These are phyloP conservation scores for Beauveria sp. DNA, from an alignment of 2,329 filamentous ascomycete species.

Conservation along the genomic window DNA sequence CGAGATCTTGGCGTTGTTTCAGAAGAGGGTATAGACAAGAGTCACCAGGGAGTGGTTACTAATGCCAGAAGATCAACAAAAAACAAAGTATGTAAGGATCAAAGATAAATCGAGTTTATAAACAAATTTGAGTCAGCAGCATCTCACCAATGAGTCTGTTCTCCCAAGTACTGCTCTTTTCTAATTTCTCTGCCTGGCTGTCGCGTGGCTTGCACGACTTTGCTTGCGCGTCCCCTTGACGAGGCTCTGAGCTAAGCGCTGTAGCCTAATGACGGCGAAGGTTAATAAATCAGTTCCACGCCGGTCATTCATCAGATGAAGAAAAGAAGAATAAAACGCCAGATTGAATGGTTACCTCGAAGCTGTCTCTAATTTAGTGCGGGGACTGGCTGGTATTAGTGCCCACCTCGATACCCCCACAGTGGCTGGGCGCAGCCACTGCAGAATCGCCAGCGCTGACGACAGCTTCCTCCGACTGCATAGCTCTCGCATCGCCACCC, in stretches of 20 bases:
- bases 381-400: not conserved
- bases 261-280: not conserved
- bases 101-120: not conserved
- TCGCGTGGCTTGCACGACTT: not conserved
- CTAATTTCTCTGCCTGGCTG: not conserved
- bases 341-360: not conserved
- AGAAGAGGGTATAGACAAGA: not conserved
- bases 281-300: no score
- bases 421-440: constrained; percentile 11
- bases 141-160: not conserved
- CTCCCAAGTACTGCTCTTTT: not conserved
- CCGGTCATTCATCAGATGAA: no score
- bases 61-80: no score
- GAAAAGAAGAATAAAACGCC: no score
- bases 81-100: not conserved
- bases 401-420: not conserved
- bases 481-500: constrained; percentile 3
- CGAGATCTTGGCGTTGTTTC: constrained; percentile 6
- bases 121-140: no score
- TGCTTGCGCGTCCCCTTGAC: not conserved
- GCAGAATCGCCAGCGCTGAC: constrained; percentile 12
- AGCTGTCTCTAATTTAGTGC: not conserved
- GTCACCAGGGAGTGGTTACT: not conserved
- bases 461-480: constrained; percentile 12
- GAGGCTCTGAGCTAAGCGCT: not conserved